Evolutionary conservation across 1,284 basidiomycete species (phyloP).

Genomic region (Wallemia mellicola): DNA sequence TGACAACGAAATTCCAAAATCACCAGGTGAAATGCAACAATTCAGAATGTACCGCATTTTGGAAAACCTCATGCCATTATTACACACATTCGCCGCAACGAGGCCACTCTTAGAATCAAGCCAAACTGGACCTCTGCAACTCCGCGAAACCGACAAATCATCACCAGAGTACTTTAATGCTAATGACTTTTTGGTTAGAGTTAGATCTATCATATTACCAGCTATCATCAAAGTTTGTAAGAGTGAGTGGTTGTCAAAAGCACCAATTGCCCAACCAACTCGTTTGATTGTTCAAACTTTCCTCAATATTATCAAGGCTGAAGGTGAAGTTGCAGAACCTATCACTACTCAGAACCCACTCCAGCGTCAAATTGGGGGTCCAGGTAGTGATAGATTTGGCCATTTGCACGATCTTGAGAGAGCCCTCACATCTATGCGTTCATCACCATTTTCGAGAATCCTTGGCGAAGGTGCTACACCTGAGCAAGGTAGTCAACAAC

Average conservation of each 20-base stretch:
- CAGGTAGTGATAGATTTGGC: background rate
- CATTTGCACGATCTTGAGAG: background rate
- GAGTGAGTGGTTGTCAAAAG: slow-evolving; percentile 45
- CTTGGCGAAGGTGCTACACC: background rate
- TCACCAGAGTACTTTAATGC: slow-evolving; percentile 38
- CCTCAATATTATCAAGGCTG: slow-evolving; percentile 48
- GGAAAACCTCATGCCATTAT: slow-evolving; percentile 29
- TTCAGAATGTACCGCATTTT: background rate
- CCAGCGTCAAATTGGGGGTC: background rate
- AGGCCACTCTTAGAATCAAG: slow-evolving; percentile 55
- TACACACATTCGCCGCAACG: slow-evolving; percentile 44
- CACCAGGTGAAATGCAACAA: background rate
- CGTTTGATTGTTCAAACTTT: slow-evolving; percentile 42
- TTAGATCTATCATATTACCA: slow-evolving; percentile 42
- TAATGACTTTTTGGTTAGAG: slow-evolving; percentile 50
- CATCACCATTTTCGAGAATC: background rate
- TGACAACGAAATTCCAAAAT: background rate
- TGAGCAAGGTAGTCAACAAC: background rate
- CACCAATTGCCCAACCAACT: slow-evolving; percentile 36
- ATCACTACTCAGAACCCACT: background rate
- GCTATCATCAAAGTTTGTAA: slow-evolving; percentile 44
- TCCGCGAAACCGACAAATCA: slow-evolving; percentile 6
- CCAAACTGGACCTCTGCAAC: slow-evolving; percentile 40
- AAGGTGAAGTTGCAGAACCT: slow-evolving; percentile 32
- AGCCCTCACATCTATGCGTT: background rate